phyloP scores from a whole-genome alignment of 306 rosid genomes.

The Rosa lucieae region DNA sequence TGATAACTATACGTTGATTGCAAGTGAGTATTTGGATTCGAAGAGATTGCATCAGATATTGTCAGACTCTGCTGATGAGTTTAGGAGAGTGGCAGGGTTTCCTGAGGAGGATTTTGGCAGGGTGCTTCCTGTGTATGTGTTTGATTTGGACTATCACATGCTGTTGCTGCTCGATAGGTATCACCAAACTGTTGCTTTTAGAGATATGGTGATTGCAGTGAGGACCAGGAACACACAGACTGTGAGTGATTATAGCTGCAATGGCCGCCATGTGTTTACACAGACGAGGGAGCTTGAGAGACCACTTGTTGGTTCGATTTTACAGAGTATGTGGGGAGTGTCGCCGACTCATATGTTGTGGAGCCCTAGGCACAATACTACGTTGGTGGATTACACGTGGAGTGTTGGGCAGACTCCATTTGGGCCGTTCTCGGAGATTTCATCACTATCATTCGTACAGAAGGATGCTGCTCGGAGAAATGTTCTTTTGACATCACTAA shows the following conservation, averaged over 20 bases:
- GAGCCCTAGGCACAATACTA: conserved; percentile 84
- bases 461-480: conserved; percentile 94
- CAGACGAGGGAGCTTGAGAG: conserved; percentile 77
- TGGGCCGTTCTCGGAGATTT: conserved; percentile 82
- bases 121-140: conserved; percentile 83
- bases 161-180: conserved; percentile 73
- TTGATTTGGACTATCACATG: conserved; percentile 63
- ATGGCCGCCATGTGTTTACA: conserved; percentile 74
- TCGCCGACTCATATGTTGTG: conserved; percentile 84
- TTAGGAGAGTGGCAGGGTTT: conserved; percentile 56
- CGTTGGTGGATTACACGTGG: conserved; percentile 94
- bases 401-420: conserved; percentile 96
- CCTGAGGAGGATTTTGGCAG: conserved; percentile 74
- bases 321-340: conserved; percentile 99
- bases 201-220: conserved; percentile 93
- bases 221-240: conserved; percentile 86
- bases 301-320: conserved; percentile 86
- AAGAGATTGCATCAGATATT: conserved; percentile 80
- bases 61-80: conserved; percentile 66
- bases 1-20: conserved; percentile 86
- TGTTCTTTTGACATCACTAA: conserved; percentile 69
- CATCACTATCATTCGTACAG: conserved; percentile 80
- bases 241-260: conserved; percentile 91
- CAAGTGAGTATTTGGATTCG: conserved; percentile 92
- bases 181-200: conserved; percentile 90